These are phyloP conservation scores for Chimonanthus salicifolius DNA, from an alignment of 164 flowering plant species.

Conservation along the genomic window DNA sequence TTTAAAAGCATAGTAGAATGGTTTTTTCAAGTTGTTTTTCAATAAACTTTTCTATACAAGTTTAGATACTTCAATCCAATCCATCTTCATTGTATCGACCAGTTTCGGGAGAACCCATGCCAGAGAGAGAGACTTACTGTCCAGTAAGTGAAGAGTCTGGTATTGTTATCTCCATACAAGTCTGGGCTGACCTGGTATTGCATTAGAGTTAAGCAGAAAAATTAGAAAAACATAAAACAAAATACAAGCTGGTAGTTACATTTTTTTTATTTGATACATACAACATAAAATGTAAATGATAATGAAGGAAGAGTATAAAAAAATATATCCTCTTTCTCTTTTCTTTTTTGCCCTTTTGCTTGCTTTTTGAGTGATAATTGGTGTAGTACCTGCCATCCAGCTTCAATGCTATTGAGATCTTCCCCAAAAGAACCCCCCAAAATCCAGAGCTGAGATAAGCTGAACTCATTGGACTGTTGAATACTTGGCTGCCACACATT, in stretches of 20 bases:
- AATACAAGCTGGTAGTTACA: not conserved
- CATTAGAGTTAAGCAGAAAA: not conserved
- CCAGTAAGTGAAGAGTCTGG: slow-evolving; percentile 96
- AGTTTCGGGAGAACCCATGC: not conserved
- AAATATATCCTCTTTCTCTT: not conserved
- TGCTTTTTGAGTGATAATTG: not conserved
- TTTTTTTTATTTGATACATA: slow-evolving; percentile 6
- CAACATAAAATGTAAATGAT: not conserved
- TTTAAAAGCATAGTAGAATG: too few relatives aligned
- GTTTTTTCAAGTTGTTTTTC: too few relatives aligned
- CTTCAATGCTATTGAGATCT: slow-evolving; percentile 97
- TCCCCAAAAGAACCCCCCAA: slow-evolving; percentile 93
- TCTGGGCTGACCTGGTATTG: slow-evolving; percentile 75
- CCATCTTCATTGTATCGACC: too few relatives aligned
- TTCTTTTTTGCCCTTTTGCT: not conserved
- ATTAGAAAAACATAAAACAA: not conserved
- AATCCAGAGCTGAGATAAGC: slow-evolving; percentile 94
- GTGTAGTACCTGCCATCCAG: slow-evolving; percentile 84
- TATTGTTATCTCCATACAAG: slow-evolving; percentile 79
- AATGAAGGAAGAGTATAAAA: not conserved
- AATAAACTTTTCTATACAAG: too few relatives aligned
- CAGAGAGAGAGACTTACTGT: slow-evolving; percentile 49
- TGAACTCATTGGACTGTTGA: slow-evolving; percentile 88
- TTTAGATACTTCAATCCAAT: too few relatives aligned
- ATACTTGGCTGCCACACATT: slow-evolving; percentile 95